Percentiles rank a stretch among this genome's conserved stretches.
Conservation (phyloP, 169 alveolate genomes). For the Cryptosporidium parvum region DNA sequence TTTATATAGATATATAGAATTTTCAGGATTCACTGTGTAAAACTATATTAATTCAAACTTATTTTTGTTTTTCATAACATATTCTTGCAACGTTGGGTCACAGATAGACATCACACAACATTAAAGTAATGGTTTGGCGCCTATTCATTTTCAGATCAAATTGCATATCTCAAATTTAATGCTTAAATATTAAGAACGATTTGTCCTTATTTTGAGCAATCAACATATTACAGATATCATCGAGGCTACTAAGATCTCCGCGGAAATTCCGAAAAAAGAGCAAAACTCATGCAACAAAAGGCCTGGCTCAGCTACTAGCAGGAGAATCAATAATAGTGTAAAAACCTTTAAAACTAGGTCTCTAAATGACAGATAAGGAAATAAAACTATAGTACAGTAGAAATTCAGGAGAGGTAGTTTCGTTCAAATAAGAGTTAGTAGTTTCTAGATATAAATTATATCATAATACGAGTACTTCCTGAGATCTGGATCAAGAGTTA, state of each 20-base stretch:
- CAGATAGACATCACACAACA: slow-evolving; percentile 67
- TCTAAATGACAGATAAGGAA: not conserved
- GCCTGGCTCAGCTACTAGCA: not conserved
- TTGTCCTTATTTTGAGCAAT: not conserved
- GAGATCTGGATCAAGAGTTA: not conserved
- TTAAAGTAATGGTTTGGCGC: slow-evolving; percentile 52
- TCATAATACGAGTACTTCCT: slow-evolving; percentile 6
- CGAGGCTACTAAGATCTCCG: not conserved
- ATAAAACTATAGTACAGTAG: no score
- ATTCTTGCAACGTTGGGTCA: slow-evolving; percentile 14
- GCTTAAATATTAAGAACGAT: no score
- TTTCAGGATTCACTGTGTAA: not conserved
- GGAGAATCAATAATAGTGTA: not conserved
- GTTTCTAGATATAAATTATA: slow-evolving; percentile 27
- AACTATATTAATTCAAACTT: not conserved
- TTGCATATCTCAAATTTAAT: not conserved
- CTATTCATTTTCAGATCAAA: slow-evolving; percentile 33
- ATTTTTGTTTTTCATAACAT: not conserved
- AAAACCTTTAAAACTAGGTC: not conserved
- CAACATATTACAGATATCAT: not conserved
- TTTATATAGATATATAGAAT: not conserved
- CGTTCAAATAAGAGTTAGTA: slow-evolving; percentile 2
- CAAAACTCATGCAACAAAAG: not conserved
- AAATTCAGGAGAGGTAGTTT: not conserved
- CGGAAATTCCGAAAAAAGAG: not conserved